phyloP scores from a whole-genome alignment of 2,329 filamentous ascomycete species.

The Diplodia corticola region DNA sequence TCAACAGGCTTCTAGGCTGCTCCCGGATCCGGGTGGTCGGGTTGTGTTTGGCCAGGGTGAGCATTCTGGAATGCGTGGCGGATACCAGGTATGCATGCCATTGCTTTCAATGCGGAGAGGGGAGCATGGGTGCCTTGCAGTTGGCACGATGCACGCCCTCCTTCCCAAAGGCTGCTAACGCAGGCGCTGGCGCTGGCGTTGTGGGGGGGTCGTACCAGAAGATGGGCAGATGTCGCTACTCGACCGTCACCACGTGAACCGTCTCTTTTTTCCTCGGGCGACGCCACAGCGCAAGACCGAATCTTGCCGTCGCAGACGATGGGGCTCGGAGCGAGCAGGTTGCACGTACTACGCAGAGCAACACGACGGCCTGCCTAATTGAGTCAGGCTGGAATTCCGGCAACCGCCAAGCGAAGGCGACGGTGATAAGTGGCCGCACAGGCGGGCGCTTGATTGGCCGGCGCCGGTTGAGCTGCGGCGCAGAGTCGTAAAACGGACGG shows the following conservation, averaged over 20 bases:
- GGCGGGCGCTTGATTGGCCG: not conserved
- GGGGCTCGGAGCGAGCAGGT: too few relatives aligned
- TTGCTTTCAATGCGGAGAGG: not conserved
- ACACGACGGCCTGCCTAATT: not conserved
- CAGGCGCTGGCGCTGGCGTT: not conserved
- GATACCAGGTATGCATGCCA: too few relatives aligned
- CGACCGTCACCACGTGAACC: too few relatives aligned
- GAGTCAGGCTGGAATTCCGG: not conserved
- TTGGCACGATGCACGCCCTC: not conserved
- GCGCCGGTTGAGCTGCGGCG: not conserved
- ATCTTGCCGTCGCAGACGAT: too few relatives aligned
- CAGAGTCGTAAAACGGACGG: not conserved
- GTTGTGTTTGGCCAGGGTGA: not conserved
- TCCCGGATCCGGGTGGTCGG: not conserved
- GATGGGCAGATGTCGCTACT: not conserved
- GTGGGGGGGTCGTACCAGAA: not conserved
- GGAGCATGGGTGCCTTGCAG: not conserved
- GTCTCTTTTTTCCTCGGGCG: too few relatives aligned
- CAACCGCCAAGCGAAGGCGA: too few relatives aligned
- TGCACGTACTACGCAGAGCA: too few relatives aligned
- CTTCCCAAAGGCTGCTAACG: not conserved
- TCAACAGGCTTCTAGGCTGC: not conserved
- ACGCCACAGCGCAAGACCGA: too few relatives aligned
- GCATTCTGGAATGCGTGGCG: not conserved
- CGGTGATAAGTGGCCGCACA: not conserved